These are phyloP conservation scores for Scleroderma citrinum DNA, from an alignment of 768 basidiomycete genomes.

Conservation along the genomic window DNA sequence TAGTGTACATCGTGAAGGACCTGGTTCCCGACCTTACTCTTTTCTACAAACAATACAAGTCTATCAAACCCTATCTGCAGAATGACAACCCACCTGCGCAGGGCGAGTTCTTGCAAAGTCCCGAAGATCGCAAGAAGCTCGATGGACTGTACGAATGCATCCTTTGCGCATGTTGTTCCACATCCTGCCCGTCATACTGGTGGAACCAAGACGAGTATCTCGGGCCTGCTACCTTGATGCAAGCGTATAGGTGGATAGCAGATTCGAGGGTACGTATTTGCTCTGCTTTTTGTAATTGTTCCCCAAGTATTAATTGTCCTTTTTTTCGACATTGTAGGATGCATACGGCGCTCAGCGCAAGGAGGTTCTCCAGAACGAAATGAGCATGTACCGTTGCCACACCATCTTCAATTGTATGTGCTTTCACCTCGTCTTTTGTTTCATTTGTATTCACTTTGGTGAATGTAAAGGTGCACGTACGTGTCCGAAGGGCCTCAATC, in stretches of 20 bases:
- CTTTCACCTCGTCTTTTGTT: not conserved
- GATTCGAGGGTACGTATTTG: conserved; percentile 72
- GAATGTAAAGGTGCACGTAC: conserved; percentile 66
- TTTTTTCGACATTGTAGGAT: conserved; percentile 44
- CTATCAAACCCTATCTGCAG: conserved; percentile 94
- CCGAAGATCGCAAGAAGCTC: conserved; percentile 89
- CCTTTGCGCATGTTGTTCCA: conserved; percentile 95
- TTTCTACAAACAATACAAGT: conserved; percentile 99
- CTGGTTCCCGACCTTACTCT: conserved; percentile 87
- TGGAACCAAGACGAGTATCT: conserved; percentile 99
- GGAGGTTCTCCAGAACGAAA: conserved; percentile 90
- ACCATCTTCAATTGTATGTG: conserved; percentile 94
- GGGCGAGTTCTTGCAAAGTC: conserved; percentile 85
- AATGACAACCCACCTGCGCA: conserved; percentile 85
- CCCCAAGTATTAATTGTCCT: not conserved
- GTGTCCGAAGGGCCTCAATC: conserved; percentile 97
- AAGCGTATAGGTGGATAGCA: conserved; percentile 97
- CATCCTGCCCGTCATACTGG: conserved; percentile 97
- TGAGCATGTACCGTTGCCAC: conserved; percentile 97
- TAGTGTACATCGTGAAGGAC: conserved; percentile 99
- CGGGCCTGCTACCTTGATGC: conserved; percentile 94
- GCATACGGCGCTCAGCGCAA: conserved; percentile 71
- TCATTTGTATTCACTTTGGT: not conserved
- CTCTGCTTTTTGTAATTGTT: not conserved
- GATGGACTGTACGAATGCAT: conserved; percentile 98